These are phyloP conservation scores for Sesbania bispinosa DNA, from an alignment of 306 rosid genomes.

Conservation along the genomic window DNA sequence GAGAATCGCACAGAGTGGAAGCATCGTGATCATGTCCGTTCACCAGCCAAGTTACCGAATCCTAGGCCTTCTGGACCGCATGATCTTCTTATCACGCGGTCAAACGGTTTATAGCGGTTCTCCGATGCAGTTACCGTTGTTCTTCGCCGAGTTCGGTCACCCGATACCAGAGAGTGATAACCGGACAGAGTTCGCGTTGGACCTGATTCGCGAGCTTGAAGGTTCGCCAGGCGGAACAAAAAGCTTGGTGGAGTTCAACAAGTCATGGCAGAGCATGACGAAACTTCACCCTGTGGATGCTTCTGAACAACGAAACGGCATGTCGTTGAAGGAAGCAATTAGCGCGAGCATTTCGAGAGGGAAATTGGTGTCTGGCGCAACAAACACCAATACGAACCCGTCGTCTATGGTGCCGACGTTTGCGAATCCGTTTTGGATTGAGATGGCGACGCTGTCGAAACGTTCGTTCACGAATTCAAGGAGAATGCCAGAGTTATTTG, in stretches of 20 bases:
- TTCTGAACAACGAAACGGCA: background rate
- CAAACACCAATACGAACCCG: slow-evolving; percentile 36
- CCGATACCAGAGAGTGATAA: slow-evolving; percentile 88
- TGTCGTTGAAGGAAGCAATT: slow-evolving; percentile 82
- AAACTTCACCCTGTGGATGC: slow-evolving; percentile 13
- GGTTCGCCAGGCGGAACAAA: slow-evolving; percentile 75
- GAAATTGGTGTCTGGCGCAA: slow-evolving; percentile 79
- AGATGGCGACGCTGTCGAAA: slow-evolving; percentile 57
- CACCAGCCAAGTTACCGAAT: slow-evolving; percentile 94
- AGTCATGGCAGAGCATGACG: slow-evolving; percentile 70
- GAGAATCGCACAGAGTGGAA: slow-evolving; percentile 92
- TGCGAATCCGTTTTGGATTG: slow-evolving; percentile 71
- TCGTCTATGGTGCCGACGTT: slow-evolving; percentile 67
- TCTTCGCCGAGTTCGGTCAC: slow-evolving; percentile 75
- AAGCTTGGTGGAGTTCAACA: slow-evolving; percentile 80
- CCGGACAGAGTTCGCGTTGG: slow-evolving; percentile 92
- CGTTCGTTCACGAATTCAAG: slow-evolving; percentile 59
- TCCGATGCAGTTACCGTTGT: slow-evolving; percentile 52
- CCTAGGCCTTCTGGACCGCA: slow-evolving; percentile 67
- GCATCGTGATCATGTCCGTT: slow-evolving; percentile 89
- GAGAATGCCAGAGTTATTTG: slow-evolving; percentile 70
- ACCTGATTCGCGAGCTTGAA: slow-evolving; percentile 82
- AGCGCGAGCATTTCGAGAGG: slow-evolving; percentile 84
- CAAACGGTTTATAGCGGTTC: slow-evolving; percentile 88
- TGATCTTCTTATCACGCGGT: slow-evolving; percentile 79